These are phyloP conservation scores for Candida nonsorbophila DNA, from an alignment of 805 yeast species.

Conservation along the genomic window DNA sequence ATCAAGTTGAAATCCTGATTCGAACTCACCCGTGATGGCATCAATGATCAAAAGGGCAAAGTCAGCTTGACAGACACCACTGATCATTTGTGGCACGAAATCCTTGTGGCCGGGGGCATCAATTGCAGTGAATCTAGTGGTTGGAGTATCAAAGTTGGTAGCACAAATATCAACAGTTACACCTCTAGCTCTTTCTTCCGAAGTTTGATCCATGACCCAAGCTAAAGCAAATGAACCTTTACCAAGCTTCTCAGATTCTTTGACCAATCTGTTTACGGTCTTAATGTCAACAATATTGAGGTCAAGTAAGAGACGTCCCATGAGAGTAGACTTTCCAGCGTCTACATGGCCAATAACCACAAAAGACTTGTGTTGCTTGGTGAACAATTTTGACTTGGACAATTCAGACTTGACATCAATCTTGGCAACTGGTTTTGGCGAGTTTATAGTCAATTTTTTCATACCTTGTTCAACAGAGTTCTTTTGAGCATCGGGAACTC, in stretches of 20 bases:
- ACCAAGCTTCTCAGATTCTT: conserved; percentile 63
- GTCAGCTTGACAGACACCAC: conserved; percentile 78
- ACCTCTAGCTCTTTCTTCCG: conserved; percentile 70
- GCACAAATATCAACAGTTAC: conserved; percentile 77
- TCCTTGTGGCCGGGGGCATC: conserved; percentile 87
- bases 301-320: conserved; percentile 70
- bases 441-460: conserved; percentile 18
- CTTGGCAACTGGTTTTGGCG: conserved; percentile 33
- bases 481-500: conserved; percentile 54
- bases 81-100: conserved; percentile 81
- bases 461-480: conserved; percentile 31
- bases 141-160: conserved; percentile 55
- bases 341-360: conserved; percentile 86
- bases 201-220: conserved; percentile 80
- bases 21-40: conserved; percentile 60
- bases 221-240: conserved; percentile 79
- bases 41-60: conserved; percentile 70
- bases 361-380: conserved; percentile 59
- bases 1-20: conserved; percentile 57
- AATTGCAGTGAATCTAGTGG: conserved; percentile 58
- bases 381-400: conserved; percentile 19
- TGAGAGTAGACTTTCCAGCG: conserved; percentile 77
- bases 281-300: conserved; percentile 61
- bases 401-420: conserved; percentile 40
- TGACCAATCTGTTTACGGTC: conserved; percentile 55